These are phyloP conservation scores for Samsoniella hepiali DNA, from an alignment of 2,329 filamentous ascomycete species.

Conservation along the genomic window DNA sequence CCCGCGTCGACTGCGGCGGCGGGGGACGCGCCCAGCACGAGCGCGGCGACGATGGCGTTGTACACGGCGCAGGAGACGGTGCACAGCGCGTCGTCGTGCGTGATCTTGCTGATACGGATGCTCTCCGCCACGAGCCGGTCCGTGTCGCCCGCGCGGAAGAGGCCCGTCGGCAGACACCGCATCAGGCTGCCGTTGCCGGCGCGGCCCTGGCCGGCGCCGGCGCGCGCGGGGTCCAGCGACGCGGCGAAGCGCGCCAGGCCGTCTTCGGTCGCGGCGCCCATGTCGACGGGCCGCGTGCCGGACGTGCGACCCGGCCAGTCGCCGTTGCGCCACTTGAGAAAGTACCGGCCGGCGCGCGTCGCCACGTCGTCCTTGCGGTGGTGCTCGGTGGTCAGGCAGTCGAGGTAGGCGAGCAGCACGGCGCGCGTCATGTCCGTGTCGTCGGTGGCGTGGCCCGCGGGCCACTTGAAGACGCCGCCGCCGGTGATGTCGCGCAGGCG, in stretches of 20 bases:
- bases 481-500: slow-evolving; percentile 39
- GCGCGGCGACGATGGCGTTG: slow-evolving; percentile 35
- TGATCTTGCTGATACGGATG: slow-evolving; percentile 37
- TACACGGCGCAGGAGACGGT: slow-evolving; percentile 38
- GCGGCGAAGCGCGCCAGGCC: slow-evolving; percentile 33
- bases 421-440: slow-evolving; percentile 47
- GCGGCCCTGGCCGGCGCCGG: slow-evolving; percentile 37
- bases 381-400: neutral
- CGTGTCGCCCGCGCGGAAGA: slow-evolving; percentile 34
- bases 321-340: slow-evolving; percentile 41
- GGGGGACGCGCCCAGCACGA: slow-evolving; percentile 28
- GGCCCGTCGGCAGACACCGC: slow-evolving; percentile 44
- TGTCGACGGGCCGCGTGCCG: slow-evolving; percentile 35
- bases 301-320: slow-evolving; percentile 39
- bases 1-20: slow-evolving; percentile 32
- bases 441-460: slow-evolving; percentile 44
- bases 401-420: slow-evolving; percentile 41
- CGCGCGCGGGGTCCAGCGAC: slow-evolving; percentile 28
- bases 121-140: slow-evolving; percentile 30
- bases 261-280: slow-evolving; percentile 37
- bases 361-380: slow-evolving; percentile 24
- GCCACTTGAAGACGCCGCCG: slow-evolving; percentile 43
- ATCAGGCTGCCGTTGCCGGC: slow-evolving; percentile 47
- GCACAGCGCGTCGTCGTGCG: slow-evolving; percentile 37
- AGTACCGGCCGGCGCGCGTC: slow-evolving; percentile 35